Evolutionary conservation across 78 protist species (phyloP).

Genomic region (Anaeramoeba flamelloides): DNA sequence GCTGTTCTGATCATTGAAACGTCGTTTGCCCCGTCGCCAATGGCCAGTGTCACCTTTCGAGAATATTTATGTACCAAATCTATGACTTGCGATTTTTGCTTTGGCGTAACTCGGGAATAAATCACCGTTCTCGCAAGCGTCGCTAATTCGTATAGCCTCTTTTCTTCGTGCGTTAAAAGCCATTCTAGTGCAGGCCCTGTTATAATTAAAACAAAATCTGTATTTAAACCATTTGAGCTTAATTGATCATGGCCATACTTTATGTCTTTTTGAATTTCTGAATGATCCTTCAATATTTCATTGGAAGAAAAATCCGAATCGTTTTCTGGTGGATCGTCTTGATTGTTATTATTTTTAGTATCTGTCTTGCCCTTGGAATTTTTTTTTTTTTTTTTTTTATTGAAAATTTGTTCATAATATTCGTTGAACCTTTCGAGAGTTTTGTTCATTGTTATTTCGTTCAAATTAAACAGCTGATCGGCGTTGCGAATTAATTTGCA

Average conservation of each 20-base stretch:
- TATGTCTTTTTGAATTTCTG: too few species aligned
- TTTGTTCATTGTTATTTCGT: too few species aligned
- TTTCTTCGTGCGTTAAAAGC: not conserved
- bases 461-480: too few species aligned
- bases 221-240: too few species aligned
- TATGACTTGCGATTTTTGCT: constrained; percentile 37
- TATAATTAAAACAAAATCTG: not conserved
- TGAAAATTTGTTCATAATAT: not conserved
- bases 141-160: constrained; percentile 41
- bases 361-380: not conserved
- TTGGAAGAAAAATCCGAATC: too few species aligned
- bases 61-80: constrained; percentile 29
- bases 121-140: constrained; percentile 41
- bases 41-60: constrained; percentile 35
- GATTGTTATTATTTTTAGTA: not conserved
- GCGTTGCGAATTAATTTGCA: not conserved
- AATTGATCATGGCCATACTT: too few species aligned
- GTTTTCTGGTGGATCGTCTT: not conserved
- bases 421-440: too few species aligned
- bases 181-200: not conserved
- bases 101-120: constrained; percentile 70
- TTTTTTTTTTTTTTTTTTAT: not conserved
- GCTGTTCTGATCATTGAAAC: constrained; percentile 66
- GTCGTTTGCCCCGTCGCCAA: constrained; percentile 84
- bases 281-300: too few species aligned